These are phyloP conservation scores for Cyberlindnera meyerae DNA, from an alignment of 805 yeast species.

Conservation along the genomic window DNA sequence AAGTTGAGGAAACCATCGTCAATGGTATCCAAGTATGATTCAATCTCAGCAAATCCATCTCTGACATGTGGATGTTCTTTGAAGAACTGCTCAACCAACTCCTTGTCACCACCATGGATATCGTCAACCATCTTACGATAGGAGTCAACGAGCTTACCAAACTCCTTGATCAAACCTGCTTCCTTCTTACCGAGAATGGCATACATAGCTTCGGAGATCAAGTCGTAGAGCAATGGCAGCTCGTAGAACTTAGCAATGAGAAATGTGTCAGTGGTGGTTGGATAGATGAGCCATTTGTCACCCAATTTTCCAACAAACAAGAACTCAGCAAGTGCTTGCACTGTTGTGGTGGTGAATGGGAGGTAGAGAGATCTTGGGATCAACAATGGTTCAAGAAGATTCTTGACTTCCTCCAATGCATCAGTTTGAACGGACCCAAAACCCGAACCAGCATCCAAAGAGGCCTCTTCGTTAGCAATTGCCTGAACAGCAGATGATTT, in stretches of 20 bases:
- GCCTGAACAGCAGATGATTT: constrained; percentile 17
- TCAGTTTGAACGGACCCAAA: constrained; percentile 13
- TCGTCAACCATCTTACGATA: constrained; percentile 23
- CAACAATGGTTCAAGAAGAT: constrained; percentile 51
- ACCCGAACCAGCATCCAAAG: constrained; percentile 15
- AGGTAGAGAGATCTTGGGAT: constrained; percentile 65
- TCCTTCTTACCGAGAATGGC: constrained; percentile 69
- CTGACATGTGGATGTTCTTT: constrained; percentile 26
- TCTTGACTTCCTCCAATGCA: constrained; percentile 14
- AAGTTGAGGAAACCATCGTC: constrained; percentile 65
- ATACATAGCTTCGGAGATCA: constrained; percentile 63
- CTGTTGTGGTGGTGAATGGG: constrained; percentile 59
- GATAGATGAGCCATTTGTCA: constrained; percentile 65
- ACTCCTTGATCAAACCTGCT: constrained; percentile 33
- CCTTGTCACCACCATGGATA: constrained; percentile 24
- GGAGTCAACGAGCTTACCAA: constrained; percentile 23
- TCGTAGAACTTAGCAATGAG: constrained; percentile 61
- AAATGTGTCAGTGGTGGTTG: constrained; percentile 62
- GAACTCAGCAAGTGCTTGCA: constrained; percentile 65
- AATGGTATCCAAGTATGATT: constrained; percentile 50
- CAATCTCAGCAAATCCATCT: constrained; percentile 42
- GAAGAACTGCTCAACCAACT: constrained; percentile 20
- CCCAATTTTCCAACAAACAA: constrained; percentile 78
- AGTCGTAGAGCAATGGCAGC: constrained; percentile 64
- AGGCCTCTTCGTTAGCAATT: constrained; percentile 13